Evolutionary conservation across 768 basidiomycete species (phyloP).

Genomic region (Hemileccinum rubropunctum): DNA sequence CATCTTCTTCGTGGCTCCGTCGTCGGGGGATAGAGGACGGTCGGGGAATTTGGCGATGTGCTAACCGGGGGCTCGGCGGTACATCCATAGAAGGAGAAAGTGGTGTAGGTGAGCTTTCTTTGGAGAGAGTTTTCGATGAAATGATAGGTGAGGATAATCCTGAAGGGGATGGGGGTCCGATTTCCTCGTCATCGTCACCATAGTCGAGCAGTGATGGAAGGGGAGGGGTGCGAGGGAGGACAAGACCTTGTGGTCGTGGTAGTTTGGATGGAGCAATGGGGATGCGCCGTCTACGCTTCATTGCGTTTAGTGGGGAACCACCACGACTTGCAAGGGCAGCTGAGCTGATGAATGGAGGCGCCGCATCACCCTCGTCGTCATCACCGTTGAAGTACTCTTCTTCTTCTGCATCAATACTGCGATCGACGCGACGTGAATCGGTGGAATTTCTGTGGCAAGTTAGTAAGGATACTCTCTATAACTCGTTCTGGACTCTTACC

Average conservation of each 20-base stretch:
- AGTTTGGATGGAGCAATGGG: slow-evolving; percentile 45
- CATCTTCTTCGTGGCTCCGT: slow-evolving; percentile 48
- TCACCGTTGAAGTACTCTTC: slow-evolving; percentile 93
- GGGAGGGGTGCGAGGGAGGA: slow-evolving; percentile 47
- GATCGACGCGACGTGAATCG: slow-evolving; percentile 41
- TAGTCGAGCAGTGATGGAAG: slow-evolving; percentile 73
- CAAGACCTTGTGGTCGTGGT: slow-evolving; percentile 41
- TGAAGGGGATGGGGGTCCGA: slow-evolving; percentile 16
- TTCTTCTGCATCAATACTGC: slow-evolving; percentile 69
- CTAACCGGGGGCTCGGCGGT: slow-evolving; percentile 37
- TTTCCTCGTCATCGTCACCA: slow-evolving; percentile 58
- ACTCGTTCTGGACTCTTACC: slow-evolving; percentile 36
- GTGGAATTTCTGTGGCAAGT: slow-evolving; percentile 36
- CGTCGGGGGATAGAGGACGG: slow-evolving; percentile 46
- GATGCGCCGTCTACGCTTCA: slow-evolving; percentile 60
- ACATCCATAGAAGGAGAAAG: slow-evolving; percentile 34
- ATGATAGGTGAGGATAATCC: slow-evolving; percentile 8
- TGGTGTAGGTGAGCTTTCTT: slow-evolving; percentile 22
- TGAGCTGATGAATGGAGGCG: slow-evolving; percentile 31
- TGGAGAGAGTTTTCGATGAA: slow-evolving; percentile 13
- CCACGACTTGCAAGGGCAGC: slow-evolving; percentile 24
- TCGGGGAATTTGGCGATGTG: slow-evolving; percentile 37
- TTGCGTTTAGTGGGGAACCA: slow-evolving; percentile 33
- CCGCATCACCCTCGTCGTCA: slow-evolving; percentile 67
- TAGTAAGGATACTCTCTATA: slow-evolving; percentile 3